These are phyloP conservation scores for Leptographium flavum DNA, from an alignment of 2,329 filamentous ascomycete genomes.

Conservation along the genomic window DNA sequence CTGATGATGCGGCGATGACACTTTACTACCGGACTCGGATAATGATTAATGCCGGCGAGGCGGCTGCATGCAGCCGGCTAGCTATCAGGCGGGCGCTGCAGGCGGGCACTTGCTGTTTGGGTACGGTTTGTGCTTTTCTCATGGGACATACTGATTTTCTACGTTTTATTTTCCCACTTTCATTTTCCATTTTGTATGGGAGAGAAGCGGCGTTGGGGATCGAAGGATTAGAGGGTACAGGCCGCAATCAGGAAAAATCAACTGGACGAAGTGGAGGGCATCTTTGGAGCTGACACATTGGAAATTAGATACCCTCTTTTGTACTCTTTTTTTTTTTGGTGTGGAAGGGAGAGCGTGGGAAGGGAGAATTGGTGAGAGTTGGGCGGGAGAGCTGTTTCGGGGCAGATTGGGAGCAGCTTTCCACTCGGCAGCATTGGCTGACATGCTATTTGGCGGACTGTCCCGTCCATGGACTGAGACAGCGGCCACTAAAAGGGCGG, in stretches of 20 bases:
- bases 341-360: background rate
- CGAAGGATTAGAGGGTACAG: background rate
- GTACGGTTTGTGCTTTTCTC: background rate
- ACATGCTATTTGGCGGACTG: background rate
- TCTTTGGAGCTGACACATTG: background rate
- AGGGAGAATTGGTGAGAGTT: background rate
- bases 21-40: background rate
- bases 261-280: background rate
- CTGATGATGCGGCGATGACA: background rate
- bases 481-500: background rate
- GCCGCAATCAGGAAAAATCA: background rate
- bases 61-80: no score
- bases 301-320: background rate
- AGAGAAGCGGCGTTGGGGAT: background rate
- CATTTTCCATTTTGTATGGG: background rate
- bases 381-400: background rate
- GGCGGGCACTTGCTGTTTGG: no score
- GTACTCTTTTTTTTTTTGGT: background rate
- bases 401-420: background rate
- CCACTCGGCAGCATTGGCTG: background rate
- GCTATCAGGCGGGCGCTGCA: no score
- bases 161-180: background rate
- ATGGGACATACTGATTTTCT: no score
- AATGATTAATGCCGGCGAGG: no score
- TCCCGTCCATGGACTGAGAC: background rate